Evolutionary conservation across 495 filamentous ascomycete genomes (phyloP).

Genomic region (Pyrenula aspistea): DNA sequence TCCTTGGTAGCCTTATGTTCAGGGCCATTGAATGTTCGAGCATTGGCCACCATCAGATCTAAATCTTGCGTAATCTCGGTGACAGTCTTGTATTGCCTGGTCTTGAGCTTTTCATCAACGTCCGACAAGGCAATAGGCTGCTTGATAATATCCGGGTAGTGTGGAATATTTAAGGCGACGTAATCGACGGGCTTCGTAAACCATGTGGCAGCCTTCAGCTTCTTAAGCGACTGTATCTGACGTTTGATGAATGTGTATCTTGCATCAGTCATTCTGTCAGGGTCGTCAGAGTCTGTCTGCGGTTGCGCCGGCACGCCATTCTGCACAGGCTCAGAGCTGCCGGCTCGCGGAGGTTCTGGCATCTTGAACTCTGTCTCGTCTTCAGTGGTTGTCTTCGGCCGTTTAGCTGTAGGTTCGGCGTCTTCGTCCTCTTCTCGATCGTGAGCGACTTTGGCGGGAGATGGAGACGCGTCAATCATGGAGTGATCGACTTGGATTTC

Average conservation of each 20-base stretch:
- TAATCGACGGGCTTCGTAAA: conserved; percentile 70
- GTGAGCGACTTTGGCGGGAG: conserved; percentile 47
- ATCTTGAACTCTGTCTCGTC: conserved; percentile 22
- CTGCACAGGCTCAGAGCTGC: not conserved
- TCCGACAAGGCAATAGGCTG: conserved; percentile 72
- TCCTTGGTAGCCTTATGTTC: conserved; percentile 55
- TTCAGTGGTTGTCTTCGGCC: conserved; percentile 45
- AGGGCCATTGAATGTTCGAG: conserved; percentile 67
- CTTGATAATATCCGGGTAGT: conserved; percentile 58
- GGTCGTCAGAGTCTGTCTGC: not conserved
- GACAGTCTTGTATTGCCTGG: conserved; percentile 48
- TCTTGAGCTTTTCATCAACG: conserved; percentile 70
- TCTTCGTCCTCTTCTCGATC: conserved; percentile 58
- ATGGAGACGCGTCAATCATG: conserved; percentile 22
- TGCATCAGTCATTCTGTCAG: not conserved
- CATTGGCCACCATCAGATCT: conserved; percentile 62
- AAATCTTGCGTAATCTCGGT: conserved; percentile 62
- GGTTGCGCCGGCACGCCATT: not conserved
- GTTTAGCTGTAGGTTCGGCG: conserved; percentile 69
- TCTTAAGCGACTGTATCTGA: conserved; percentile 31
- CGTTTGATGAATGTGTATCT: not conserved
- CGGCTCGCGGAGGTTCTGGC: conserved; percentile 20
- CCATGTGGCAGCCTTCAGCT: conserved; percentile 58
- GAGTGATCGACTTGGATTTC: conserved; percentile 20
- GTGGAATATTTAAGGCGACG: conserved; percentile 52